A percentile compares a stretch with the other conserved stretches of the same genome.
Evolutionary conservation across 345 rosid genomes (phyloP).

Genomic region (Camelina laxa): DNA sequence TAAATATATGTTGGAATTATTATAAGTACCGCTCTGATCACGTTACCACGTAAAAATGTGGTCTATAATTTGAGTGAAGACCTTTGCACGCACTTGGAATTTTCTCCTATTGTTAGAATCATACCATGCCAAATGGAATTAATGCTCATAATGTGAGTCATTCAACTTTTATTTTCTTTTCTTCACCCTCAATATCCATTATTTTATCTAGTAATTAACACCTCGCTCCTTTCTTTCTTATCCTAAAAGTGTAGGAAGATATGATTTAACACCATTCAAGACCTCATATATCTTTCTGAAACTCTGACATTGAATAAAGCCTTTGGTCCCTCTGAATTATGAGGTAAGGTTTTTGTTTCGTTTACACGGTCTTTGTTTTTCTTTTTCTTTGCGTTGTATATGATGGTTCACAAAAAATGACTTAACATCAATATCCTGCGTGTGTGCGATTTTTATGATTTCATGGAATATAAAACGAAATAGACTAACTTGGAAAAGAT

Average conservation of each 20-base stretch:
- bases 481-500: slow-evolving; percentile 20
- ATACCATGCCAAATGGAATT: slow-evolving; percentile 7
- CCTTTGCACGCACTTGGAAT: slow-evolving; percentile 20
- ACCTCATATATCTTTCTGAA: slow-evolving; percentile 17
- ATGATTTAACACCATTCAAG: slow-evolving; percentile 3
- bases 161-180: slow-evolving; percentile 20
- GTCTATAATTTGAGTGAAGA: background rate
- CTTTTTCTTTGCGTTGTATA: background rate
- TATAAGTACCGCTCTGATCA: background rate
- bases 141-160: slow-evolving; percentile 12
- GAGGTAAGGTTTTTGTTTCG: slow-evolving; percentile 23
- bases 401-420: slow-evolving; percentile 1
- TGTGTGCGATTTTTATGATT: background rate
- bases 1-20: no score
- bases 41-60: background rate
- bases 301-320: slow-evolving; percentile 14
- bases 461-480: background rate
- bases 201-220: slow-evolving; percentile 31
- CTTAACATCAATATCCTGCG: background rate
- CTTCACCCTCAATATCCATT: background rate
- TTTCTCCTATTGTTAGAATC: slow-evolving; percentile 13
- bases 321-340: slow-evolving; percentile 14
- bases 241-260: slow-evolving; percentile 12
- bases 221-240: slow-evolving; percentile 21
- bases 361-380: background rate